Base-by-base conservation (phyloP, 768 basidiomycete species). In the Austroboletus festivus region DNA sequence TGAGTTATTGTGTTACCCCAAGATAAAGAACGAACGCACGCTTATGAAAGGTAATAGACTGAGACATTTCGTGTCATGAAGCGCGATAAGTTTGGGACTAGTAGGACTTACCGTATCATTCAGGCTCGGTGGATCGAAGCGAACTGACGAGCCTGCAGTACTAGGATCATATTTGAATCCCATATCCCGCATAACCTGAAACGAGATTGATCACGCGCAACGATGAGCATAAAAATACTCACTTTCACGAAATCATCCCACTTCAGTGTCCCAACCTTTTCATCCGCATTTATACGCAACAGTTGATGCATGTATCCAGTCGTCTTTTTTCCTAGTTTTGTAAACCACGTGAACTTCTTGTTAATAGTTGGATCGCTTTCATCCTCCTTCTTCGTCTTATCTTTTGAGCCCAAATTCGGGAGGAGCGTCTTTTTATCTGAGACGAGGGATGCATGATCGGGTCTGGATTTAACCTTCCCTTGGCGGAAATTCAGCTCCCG, bases 191-290 rank as follows among this genome's bases (percentile, higher is more conserved):
- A 91, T 87, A 31, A 87, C 68, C 88, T 89, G 55, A 9, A 38
- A 43, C 22, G 28, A 47, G 34, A 33, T 46, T 34, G 9, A 47
- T 39, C 24, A 30, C 9, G 33, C 31, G 23, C 33, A 26, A 31
- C 21, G 1, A 31, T 21, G 24, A 8, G 37, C 33, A 28, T 28
- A 19, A 9, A 38, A 19, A 35, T 24, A 45, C 68, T 42, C 48
- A 86, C 89, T 73, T 81, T 85, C 28, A 89, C 61, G 62, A 92
- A 89, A 48, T 79, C 70, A 30, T 90, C 85, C 89, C 89, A 90
- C 51, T 84, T 83, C 83, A 92, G 81, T 19, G 79, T 62, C 6
- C 82, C 83, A 50, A 74, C 69, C 48, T 73, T 80, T 42, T 80
- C 76, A 46, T 82, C 80, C 23, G 78, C 73, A 30, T 75, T 67